A percentile compares a stretch with the other conserved stretches of the same genome.
Conservation (phyloP, 164 flowering plant species). For the Akebia trifoliata region DNA sequence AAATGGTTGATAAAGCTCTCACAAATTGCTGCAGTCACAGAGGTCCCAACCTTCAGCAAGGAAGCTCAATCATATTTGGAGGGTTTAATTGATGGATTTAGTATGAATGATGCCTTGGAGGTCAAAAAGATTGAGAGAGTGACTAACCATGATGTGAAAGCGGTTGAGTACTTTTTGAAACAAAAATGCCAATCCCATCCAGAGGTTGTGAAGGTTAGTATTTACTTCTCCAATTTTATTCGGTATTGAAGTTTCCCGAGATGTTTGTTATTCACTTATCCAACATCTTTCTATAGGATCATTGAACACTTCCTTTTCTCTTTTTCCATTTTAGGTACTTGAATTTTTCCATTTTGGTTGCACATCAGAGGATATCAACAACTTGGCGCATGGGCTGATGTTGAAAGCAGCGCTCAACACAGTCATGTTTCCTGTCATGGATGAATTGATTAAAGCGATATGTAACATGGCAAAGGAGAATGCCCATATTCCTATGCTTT, state of each 20-base stretch:
- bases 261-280: background rate
- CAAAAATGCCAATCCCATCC: conserved; percentile 67
- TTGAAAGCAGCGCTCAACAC: conserved; percentile 56
- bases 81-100: conserved; percentile 52
- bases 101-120: conserved; percentile 64
- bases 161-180: conserved; percentile 94
- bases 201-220: conserved; percentile 76
- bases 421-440: conserved; percentile 69
- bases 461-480: conserved; percentile 56
- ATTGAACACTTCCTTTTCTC: too few species aligned
- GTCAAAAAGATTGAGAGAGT: conserved; percentile 78
- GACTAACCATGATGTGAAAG: conserved; percentile 97
- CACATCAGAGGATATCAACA: conserved; percentile 96
- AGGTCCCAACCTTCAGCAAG: conserved; percentile 74
- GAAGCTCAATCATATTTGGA: conserved; percentile 59
- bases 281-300: too few species aligned
- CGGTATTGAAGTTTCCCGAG: background rate
- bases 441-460: conserved; percentile 53
- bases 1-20: conserved; percentile 92
- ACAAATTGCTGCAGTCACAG: conserved; percentile 66
- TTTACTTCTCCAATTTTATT: conserved; percentile 9
- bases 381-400: conserved; percentile 89
- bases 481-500: conserved; percentile 82
- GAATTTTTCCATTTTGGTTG: conserved; percentile 97
- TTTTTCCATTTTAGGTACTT: conserved; percentile 56